Base-by-base conservation (phyloP, 2,329 filamentous ascomycete species). In the Pseudomassariella vexata region DNA sequence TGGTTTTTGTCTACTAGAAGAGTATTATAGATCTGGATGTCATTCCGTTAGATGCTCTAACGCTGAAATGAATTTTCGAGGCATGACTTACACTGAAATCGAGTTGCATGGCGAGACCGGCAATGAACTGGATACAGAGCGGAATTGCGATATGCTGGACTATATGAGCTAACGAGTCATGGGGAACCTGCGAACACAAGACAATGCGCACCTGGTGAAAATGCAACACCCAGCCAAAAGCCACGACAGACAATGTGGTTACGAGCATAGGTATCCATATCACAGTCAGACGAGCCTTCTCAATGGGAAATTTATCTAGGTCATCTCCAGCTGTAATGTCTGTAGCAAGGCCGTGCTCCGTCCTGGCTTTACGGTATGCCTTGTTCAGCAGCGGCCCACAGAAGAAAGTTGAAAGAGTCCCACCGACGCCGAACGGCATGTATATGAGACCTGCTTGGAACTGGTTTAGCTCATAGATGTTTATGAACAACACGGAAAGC, bases 371-470 rank as follows among this genome's bases (percentile, higher is more conserved):
- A 3, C 34, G 35, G 31, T 49, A 49, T 9, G 39, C 36, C 8
- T 33, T 39, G 23, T 47, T 34, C n/a, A 47, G 24, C 28, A 42
- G 29, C 19, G 22, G 32, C 12, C 44, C 44, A 20, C 39, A 40
- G 24, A 46, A 41, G 35, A 42, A 45, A n/a, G 45, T 43, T 11
- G 46, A 44, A 12, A 40, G 27, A 5, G 40, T 43, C 6, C 37
- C 34, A 18, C 45, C 45, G 3, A 49, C n/a, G 16, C 43, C 43
- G 28, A 49, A 50, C 2, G 47, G 47, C 3, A 49, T 29, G 32
- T 49, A 48, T 9, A 44, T 36, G n/a, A 51, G 35, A 18, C 45
- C 45, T 14, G 41, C 37, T 24, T 49, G 39, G 27, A 36, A 36
- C 23, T 48, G 28, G n/a, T 41, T 43, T 2, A 49, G 34, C 9